phyloP scores from a whole-genome alignment of 495 filamentous ascomycete genomes.

The Pseudevernia furfuracea region DNA sequence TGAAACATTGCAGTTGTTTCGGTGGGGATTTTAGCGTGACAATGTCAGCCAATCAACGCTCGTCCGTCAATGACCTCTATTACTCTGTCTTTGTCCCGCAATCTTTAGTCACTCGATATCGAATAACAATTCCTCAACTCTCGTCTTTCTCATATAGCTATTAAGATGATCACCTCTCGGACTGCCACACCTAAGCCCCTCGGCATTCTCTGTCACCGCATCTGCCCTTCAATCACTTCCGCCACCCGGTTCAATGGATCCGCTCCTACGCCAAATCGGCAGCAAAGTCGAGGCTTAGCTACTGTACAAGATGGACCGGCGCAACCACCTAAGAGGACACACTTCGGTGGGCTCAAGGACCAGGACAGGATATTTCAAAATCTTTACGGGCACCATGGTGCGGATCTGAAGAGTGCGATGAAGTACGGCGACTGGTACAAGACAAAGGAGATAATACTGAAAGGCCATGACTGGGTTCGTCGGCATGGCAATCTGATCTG shows the following conservation, averaged over 20 bases:
- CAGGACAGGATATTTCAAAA: constrained; percentile 99
- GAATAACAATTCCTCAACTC: not conserved
- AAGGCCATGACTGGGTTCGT: constrained; percentile 89
- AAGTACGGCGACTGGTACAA: constrained; percentile 99
- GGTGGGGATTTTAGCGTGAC: not conserved
- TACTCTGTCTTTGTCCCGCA: constrained; percentile 8
- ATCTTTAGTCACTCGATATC: constrained; percentile 3
- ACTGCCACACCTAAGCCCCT: constrained; percentile 39
- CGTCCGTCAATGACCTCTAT: constrained; percentile 17
- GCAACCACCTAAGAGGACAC: constrained; percentile 58
- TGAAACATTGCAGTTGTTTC: not conserved
- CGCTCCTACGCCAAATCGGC: constrained; percentile 30
- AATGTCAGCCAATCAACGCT: constrained; percentile 14
- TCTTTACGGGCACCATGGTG: constrained; percentile 84
- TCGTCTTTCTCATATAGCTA: not conserved
- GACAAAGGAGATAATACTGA: constrained; percentile 94
- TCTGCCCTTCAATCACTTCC: constrained; percentile 41
- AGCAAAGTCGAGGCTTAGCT: constrained; percentile 63
- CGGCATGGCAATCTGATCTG: constrained; percentile 25
- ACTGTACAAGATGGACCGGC: constrained; percentile 77
- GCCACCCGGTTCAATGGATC: constrained; percentile 30
- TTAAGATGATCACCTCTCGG: constrained; percentile 16
- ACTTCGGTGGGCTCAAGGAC: constrained; percentile 80
- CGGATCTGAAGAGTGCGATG: constrained; percentile 88
- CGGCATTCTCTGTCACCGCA: constrained; percentile 47